Percentiles rank a stretch among this genome's conserved stretches.
These are phyloP conservation scores for Colletotrichum orbiculare DNA, from an alignment of 2,329 filamentous ascomycete genomes.

Conservation along the genomic window DNA sequence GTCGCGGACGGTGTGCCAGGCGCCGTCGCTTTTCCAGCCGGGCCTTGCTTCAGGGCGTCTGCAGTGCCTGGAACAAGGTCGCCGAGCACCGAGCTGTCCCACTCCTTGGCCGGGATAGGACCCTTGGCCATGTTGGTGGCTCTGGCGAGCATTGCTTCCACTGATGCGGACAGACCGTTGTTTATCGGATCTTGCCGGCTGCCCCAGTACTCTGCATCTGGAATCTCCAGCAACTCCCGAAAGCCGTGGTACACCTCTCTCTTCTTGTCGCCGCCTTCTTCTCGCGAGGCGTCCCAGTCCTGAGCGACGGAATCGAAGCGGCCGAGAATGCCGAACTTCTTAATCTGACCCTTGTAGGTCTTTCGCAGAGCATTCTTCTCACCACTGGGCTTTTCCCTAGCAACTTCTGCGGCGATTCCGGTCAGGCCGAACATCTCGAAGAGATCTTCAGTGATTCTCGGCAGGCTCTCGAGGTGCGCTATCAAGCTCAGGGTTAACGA, in stretches of 20 bases:
- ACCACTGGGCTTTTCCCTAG: conserved; percentile 71
- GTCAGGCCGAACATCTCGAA: conserved; percentile 68
- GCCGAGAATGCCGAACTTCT: conserved; percentile 70
- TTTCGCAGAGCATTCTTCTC: conserved; percentile 75
- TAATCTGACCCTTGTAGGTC: conserved; percentile 76
- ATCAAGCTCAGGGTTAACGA: conserved; percentile 58
- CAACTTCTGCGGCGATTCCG: conserved; percentile 69
- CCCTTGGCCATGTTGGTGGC: conserved; percentile 70
- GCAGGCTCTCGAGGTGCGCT: conserved; percentile 61
- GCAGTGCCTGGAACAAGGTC: conserved; percentile 60
- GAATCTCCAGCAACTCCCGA: conserved; percentile 60
- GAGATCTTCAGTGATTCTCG: conserved; percentile 65
- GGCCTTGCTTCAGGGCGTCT: conserved; percentile 51
- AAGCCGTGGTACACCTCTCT: conserved; percentile 63
- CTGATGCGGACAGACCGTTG: conserved; percentile 61
- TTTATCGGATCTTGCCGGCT: conserved; percentile 61
- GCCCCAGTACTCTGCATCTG: conserved; percentile 49
- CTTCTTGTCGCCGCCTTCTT: conserved; percentile 58
- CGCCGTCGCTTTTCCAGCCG: conserved; percentile 60
- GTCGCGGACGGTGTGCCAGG: conserved; percentile 62
- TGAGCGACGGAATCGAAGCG: conserved; percentile 68
- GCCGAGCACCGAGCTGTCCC: conserved; percentile 69
- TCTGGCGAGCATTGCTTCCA: conserved; percentile 56
- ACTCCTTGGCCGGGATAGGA: conserved; percentile 63
- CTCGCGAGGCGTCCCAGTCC: conserved; percentile 56